Conservation (phyloP, 208 protist genomes). For the Vickermania ingenoplastis region DNA sequence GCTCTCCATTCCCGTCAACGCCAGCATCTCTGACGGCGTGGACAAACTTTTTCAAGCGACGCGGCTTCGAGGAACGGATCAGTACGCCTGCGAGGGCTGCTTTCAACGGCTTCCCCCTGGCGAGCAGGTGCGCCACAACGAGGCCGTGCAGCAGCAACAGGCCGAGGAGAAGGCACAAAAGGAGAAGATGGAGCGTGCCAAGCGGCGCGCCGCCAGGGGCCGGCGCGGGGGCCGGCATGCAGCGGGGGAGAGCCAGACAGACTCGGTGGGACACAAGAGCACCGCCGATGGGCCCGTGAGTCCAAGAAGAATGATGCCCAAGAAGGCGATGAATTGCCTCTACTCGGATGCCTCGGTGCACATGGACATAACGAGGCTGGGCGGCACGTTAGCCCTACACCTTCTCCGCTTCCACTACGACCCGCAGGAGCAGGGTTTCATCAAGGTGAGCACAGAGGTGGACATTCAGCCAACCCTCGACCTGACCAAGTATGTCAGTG, state of each 20-base stretch:
- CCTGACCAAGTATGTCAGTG: constrained; percentile 39
- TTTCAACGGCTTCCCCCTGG: constrained; percentile 46
- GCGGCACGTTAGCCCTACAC: constrained; percentile 63
- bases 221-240: too few species aligned
- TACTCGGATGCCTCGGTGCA: constrained; percentile 66
- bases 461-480: constrained; percentile 47
- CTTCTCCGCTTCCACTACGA: constrained; percentile 79
- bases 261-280: neutral
- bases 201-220: neutral
- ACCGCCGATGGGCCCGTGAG: neutral
- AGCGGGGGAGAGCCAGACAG: neutral
- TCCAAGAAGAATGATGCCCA: neutral
- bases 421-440: constrained; percentile 26
- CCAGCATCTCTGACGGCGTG: constrained; percentile 47
- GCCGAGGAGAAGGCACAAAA: constrained; percentile 20
- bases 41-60: constrained; percentile 30
- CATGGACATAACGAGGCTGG: constrained; percentile 46
- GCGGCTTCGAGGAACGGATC: constrained; percentile 41
- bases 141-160: constrained; percentile 21
- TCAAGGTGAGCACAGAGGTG: constrained; percentile 52
- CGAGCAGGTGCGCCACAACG: constrained; percentile 62
- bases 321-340: constrained; percentile 39
- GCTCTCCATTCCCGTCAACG: constrained; percentile 63
- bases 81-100: constrained; percentile 79
- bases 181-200: constrained; percentile 9